A percentile compares a stretch with the other conserved stretches of the same genome.
Evolutionary conservation across 208 protist genomes (phyloP).

Genomic region (Acanthamoeba triangularis): DNA sequence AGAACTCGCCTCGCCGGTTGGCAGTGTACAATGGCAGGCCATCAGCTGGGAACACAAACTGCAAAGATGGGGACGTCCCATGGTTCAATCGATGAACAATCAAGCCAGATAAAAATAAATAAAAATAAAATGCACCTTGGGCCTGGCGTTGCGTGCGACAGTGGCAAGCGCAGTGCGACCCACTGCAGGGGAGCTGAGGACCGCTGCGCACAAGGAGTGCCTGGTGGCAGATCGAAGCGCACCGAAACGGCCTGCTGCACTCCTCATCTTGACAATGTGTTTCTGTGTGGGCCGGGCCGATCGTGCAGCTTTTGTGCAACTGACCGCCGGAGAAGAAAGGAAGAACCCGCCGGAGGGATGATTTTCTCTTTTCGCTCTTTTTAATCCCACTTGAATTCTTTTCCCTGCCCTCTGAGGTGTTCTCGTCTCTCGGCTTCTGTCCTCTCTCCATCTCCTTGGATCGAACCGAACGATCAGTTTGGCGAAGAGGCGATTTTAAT

Average conservation of each 20-base stretch:
- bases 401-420: background rate
- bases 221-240: background rate
- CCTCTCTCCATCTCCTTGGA: background rate
- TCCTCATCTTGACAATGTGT: background rate
- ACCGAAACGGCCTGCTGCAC: background rate
- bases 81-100: background rate
- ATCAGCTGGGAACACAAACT: background rate
- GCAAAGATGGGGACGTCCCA: background rate
- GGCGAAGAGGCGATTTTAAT: background rate
- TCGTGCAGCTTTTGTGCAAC: background rate
- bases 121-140: background rate
- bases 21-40: background rate
- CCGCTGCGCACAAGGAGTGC: no score
- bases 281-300: background rate
- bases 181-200: background rate
- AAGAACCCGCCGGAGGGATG: background rate
- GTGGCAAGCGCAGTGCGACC: background rate
- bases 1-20: slow-evolving; percentile 3
- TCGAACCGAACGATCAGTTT: background rate
- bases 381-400: background rate
- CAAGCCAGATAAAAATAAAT: background rate
- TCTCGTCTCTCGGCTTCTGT: background rate
- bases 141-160: background rate
- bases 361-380: background rate
- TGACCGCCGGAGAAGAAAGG: slow-evolving; percentile 6